Evolutionary conservation across 2,329 filamentous ascomycete genomes (phyloP).

Genomic region (Chlorencoelia australis): DNA sequence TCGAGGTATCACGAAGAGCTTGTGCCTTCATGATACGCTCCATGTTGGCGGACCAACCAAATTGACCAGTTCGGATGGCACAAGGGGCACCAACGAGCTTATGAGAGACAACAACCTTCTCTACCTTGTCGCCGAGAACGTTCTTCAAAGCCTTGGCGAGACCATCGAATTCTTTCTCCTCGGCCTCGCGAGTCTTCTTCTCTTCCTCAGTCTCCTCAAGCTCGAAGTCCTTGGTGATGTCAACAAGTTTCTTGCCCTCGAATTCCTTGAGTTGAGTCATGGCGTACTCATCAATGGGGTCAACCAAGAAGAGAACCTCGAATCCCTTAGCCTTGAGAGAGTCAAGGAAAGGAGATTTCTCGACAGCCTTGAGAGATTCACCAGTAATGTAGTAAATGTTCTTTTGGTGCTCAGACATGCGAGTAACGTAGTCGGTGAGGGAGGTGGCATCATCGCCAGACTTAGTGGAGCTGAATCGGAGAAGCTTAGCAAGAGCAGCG

Average conservation of each 20-base stretch:
- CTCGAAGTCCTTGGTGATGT: slow-evolving; percentile 99
- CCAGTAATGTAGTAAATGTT: slow-evolving; percentile 99
- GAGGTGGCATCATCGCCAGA: slow-evolving; percentile 93
- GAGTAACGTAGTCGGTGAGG: slow-evolving; percentile 92
- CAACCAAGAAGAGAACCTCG: slow-evolving; percentile 97
- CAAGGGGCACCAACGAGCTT: slow-evolving; percentile 92
- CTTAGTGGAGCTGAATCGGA: slow-evolving; percentile 98
- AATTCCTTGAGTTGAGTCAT: slow-evolving; percentile 69
- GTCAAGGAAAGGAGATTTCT: slow-evolving; percentile 98
- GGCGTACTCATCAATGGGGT: slow-evolving; percentile 61
- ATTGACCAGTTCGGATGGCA: slow-evolving; percentile 98
- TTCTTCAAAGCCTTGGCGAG: slow-evolving; percentile 98
- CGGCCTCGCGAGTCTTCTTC: slow-evolving; percentile 88
- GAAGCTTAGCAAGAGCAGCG: slow-evolving; percentile 83
- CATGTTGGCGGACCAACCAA: slow-evolving; percentile 99
- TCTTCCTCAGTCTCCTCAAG: slow-evolving; percentile 99
- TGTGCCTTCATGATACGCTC: slow-evolving; percentile 99
- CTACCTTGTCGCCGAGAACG: slow-evolving; percentile 96
- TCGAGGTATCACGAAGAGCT: slow-evolving; percentile 98
- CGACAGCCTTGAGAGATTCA: slow-evolving; percentile 96
- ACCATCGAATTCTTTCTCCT: slow-evolving; percentile 96
- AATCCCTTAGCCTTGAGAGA: slow-evolving; percentile 98
- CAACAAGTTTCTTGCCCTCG: slow-evolving; percentile 99
- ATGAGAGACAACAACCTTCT: slow-evolving; percentile 99
- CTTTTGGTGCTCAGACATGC: slow-evolving; percentile 99